Base-by-base conservation (phyloP, 2,329 filamentous ascomycete genomes). In the Aspergillus japonicus region DNA sequence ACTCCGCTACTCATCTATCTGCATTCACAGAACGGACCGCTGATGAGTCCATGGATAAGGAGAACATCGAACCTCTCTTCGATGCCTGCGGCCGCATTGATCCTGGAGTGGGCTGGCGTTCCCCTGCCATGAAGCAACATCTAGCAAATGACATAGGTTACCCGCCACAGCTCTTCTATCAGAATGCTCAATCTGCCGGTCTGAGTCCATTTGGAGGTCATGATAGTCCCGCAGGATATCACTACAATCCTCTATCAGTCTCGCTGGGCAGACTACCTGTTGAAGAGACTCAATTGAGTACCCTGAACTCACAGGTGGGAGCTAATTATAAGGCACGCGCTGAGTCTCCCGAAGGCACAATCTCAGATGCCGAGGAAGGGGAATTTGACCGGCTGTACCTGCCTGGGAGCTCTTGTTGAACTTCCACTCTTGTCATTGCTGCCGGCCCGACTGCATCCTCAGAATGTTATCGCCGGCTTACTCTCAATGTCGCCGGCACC, bases 61-160 rank as follows among this genome's bases (percentile, higher is more conserved):
- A 77, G 59, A 77, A 77, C 55, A 69, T 77, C n/a, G 75, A 76
- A 47, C 75, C 74, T 4, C 65, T 71, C 50, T 48, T 73, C 47
- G 64, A 71, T 52, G 39, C 58, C 19, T 64, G 67, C 12, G 68
- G 65, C 47, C 67, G 64, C 50, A 63, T 71, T 29, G 71, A 72
- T 23, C 48, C 65, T 48, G 60, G 64, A 47, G 59, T 64, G n/a
- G 62, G 54, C 33, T 73, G 69, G 68, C 50, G 67, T 23, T 69
- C 71, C 14, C 69, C 69, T 39, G 62, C 67, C 21, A 42, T 62
- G 47, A 71, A 65, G 35, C 61, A 57, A 31, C 51, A 58, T 21
- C 42, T 60, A 11, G 42, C 57, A 24, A 60, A 61, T 29, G 66
- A 70, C 24, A 61, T 61, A 26, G 62, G 62, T 33, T 69, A 70